Percentiles rank a stretch among this genome's conserved stretches.
Evolutionary conservation across 2,329 filamentous ascomycete species (phyloP).

Genomic region (Volutella citrinella): DNA sequence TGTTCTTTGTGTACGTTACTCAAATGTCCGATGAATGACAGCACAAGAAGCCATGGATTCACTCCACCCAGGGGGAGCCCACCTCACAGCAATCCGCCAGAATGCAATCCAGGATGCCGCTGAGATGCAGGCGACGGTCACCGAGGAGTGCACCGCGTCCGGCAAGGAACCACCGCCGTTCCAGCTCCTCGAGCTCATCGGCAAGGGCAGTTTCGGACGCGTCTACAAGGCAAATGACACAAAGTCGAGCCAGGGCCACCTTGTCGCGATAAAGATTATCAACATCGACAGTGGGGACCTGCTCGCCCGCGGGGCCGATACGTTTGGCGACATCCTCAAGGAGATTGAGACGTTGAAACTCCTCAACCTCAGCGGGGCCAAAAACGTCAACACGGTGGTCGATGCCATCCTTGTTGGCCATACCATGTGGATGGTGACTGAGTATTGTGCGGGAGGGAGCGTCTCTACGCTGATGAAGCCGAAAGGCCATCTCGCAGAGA

Average conservation of each 20-base stretch:
- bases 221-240: constrained; percentile 63
- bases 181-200: constrained; percentile 68
- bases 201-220: constrained; percentile 70
- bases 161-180: constrained; percentile 63
- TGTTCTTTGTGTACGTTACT: too few species aligned
- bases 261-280: constrained; percentile 73
- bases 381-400: constrained; percentile 78
- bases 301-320: constrained; percentile 55
- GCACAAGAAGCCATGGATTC: constrained; percentile 41
- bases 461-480: constrained; percentile 71
- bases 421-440: constrained; percentile 84
- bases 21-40: too few species aligned
- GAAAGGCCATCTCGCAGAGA: constrained; percentile 65
- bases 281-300: constrained; percentile 71
- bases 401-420: constrained; percentile 75
- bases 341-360: constrained; percentile 66
- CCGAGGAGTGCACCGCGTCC: constrained; percentile 57
- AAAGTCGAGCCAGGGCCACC: constrained; percentile 38
- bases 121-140: constrained; percentile 64
- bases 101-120: constrained; percentile 67
- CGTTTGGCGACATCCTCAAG: constrained; percentile 61
- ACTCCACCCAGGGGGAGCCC: constrained; percentile 40
- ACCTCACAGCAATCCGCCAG: constrained; percentile 47
- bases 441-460: constrained; percentile 82
- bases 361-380: constrained; percentile 69